Percentiles rank a stretch among this genome's conserved stretches.
Conservation (phyloP, 257 asterid genomes). For the Solanum arcanum region DNA sequence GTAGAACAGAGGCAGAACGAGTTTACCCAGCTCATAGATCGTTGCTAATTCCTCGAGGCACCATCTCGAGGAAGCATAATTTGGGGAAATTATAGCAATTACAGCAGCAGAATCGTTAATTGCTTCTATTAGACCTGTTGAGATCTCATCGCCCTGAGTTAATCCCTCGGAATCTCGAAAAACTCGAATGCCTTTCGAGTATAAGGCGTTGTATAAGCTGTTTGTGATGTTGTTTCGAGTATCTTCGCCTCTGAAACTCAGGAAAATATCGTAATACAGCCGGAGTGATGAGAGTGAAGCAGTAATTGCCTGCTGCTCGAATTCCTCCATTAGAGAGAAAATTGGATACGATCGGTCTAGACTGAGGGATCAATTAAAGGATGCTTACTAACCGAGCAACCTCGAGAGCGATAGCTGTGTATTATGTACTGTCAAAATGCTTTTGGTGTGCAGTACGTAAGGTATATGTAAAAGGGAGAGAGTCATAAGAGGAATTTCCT, state of each 20-base stretch:
- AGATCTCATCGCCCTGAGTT: constrained; percentile 14
- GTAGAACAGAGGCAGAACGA: constrained; percentile 14
- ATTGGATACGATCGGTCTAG: accelerated
- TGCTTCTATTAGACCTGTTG: constrained; percentile 1
- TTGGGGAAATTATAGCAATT: constrained; percentile 16
- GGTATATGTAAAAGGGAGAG: not conserved
- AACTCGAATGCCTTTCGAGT: constrained; percentile 3
- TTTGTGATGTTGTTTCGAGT: constrained; percentile 9
- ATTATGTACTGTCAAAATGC: not conserved
- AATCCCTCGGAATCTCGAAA: constrained; percentile 14
- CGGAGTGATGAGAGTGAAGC: constrained; percentile 3
- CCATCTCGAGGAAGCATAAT: constrained; percentile 22
- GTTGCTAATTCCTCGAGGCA: constrained; percentile 23
- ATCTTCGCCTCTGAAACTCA: constrained; percentile 26
- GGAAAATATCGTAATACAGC: constrained; percentile 11
- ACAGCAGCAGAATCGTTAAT: constrained; percentile 24
- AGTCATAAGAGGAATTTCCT: not conserved
- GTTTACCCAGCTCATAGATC: constrained; percentile 2
- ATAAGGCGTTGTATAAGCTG: constrained; percentile 7
- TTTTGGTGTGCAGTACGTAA: not conserved
- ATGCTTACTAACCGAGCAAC: not conserved
- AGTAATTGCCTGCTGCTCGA: not conserved
- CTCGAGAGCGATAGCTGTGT: not conserved
- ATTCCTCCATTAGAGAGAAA: not conserved
- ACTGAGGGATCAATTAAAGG: no score